Conservation (phyloP, 495 filamentous ascomycete genomes). For the Aspergillus egyptiacus region DNA sequence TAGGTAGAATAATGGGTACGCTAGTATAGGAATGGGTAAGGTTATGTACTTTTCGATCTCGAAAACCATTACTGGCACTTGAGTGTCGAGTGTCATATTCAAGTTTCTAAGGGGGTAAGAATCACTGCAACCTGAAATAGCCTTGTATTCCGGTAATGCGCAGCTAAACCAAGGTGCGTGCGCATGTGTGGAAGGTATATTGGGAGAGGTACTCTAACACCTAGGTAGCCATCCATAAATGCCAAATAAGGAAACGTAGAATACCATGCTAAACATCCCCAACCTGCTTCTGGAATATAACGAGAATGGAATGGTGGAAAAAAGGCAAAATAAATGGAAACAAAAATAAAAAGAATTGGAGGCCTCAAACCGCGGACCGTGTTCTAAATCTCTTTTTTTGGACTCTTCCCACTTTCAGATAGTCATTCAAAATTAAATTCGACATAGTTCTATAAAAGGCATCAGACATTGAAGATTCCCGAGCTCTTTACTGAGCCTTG, state of each 20-base stretch:
- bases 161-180: too few species aligned
- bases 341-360: slow-evolving; percentile 4
- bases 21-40: too few species aligned
- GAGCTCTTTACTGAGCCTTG: slow-evolving; percentile 28
- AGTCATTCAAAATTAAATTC: slow-evolving; percentile 22
- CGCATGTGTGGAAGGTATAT: too few species aligned
- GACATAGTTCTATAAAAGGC: slow-evolving; percentile 17
- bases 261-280: slow-evolving; percentile 21
- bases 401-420: neutral
- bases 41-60: too few species aligned
- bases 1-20: too few species aligned
- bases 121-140: too few species aligned
- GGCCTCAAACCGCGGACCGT: slow-evolving; percentile 18
- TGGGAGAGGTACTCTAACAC: too few species aligned
- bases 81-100: too few species aligned
- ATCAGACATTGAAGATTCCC: neutral
- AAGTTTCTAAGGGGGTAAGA: too few species aligned
- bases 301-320: slow-evolving; percentile 5
- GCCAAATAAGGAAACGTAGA: slow-evolving; percentile 9
- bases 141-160: too few species aligned
- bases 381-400: slow-evolving; percentile 15
- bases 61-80: too few species aligned
- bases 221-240: too few species aligned
- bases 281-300: slow-evolving; percentile 15
- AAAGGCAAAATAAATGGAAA: slow-evolving; percentile 12